Evolutionary conservation across 2,329 filamentous ascomycete species (phyloP).

Genomic region (Cladophialophora bantiana): DNA sequence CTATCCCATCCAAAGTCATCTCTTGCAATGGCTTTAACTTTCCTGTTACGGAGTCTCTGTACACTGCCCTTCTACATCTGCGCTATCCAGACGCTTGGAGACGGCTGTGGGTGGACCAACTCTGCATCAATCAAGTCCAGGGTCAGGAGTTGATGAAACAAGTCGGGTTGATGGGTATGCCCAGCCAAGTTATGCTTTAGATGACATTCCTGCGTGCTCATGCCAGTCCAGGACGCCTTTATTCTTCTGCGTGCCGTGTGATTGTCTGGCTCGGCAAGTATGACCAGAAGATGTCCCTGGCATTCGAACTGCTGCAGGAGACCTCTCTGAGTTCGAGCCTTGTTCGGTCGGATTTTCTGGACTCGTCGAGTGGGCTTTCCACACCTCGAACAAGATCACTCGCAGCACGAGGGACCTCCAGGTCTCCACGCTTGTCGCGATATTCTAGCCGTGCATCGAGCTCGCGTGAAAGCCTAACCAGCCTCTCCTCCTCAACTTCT

Average conservation of each 20-base stretch:
- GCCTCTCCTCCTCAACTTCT: constrained; percentile 23
- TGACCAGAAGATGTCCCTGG: constrained; percentile 29
- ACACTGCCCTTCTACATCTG: constrained; percentile 25
- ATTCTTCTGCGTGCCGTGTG: constrained; percentile 32
- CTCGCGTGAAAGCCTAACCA: constrained; percentile 22
- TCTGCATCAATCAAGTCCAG: constrained; percentile 32
- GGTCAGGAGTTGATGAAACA: constrained; percentile 26
- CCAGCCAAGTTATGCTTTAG: neutral
- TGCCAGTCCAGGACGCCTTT: constrained; percentile 12
- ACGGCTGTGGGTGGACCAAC: constrained; percentile 34
- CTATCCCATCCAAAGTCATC: constrained; percentile 17
- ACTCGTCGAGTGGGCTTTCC: constrained; percentile 11
- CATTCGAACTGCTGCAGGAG: constrained; percentile 28
- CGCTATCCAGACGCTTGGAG: constrained; percentile 28
- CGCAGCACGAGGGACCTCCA: constrained; percentile 8
- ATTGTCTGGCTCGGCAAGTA: constrained; percentile 39
- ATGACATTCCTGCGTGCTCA: neutral
- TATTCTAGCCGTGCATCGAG: constrained; percentile 24
- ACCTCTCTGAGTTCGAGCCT: constrained; percentile 33
- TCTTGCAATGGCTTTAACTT: constrained; percentile 32
- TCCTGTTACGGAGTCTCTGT: constrained; percentile 30
- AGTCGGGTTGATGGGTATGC: constrained; percentile 27
- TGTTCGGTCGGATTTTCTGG: constrained; percentile 31
- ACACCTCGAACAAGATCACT: constrained; percentile 20
- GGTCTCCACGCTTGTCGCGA: constrained; percentile 19